Conservation (phyloP, 2,329 filamentous ascomycete genomes). For the Botrytis galanthina region DNA sequence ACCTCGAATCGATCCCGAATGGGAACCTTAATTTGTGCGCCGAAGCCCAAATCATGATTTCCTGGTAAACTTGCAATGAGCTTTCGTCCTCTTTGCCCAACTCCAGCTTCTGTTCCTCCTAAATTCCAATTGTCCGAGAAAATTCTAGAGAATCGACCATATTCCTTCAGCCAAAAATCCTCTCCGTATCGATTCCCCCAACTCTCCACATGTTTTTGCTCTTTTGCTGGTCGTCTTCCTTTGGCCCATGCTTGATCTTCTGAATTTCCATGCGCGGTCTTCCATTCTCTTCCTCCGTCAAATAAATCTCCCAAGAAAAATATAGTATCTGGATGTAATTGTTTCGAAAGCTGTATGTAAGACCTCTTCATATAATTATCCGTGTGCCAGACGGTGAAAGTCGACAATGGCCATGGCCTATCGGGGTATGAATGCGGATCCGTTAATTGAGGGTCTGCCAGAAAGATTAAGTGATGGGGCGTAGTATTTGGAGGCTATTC, state of each 20-base stretch:
- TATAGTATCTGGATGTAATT: conserved; percentile 79
- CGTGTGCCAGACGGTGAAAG: conserved; percentile 68
- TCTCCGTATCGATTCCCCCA: conserved; percentile 77
- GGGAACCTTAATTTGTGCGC: conserved; percentile 73
- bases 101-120: conserved; percentile 52
- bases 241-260: conserved; percentile 58
- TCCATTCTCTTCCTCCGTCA: conserved; percentile 95
- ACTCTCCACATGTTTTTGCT: conserved; percentile 56
- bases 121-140: conserved; percentile 72
- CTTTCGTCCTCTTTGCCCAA: conserved; percentile 67
- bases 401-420: conserved; percentile 67
- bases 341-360: conserved; percentile 73
- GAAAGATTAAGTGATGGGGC: conserved; percentile 71
- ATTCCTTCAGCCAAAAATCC: conserved; percentile 83
- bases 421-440: conserved; percentile 74
- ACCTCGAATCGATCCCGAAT: conserved; percentile 81
- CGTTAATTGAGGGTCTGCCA: conserved; percentile 71
- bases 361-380: conserved; percentile 87
- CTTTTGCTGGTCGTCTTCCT: conserved; percentile 49
- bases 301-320: conserved; percentile 94
- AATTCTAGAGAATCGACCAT: conserved; percentile 78
- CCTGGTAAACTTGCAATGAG: conserved; percentile 84
- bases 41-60: conserved; percentile 94
- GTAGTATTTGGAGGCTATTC: conserved; percentile 69
- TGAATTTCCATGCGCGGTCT: conserved; percentile 61